Evolutionary conservation across 1,284 basidiomycete genomes (phyloP), one percentile per base, ranked within the genome.

Genomic region (Microbotryum lychnidis-dioicae): DNA sequence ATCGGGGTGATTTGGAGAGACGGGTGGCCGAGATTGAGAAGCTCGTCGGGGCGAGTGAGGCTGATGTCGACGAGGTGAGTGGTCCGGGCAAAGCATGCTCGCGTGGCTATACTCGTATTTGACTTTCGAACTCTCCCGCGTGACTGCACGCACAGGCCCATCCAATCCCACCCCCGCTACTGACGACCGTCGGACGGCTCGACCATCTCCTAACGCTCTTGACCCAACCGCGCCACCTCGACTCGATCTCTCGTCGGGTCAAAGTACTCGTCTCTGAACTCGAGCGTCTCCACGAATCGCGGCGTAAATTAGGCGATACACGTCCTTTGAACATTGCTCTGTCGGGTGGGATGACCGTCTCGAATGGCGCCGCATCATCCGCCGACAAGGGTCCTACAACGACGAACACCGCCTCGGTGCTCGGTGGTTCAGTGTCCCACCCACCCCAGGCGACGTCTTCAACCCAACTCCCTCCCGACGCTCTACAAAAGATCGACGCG

Each of bases 191-290:
- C 49, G 82, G 82, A 20, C 85, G 89, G 33, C 82, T 97, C 46
- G 91, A 90, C 72, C 84, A 85, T 31, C 89, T 92, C 75, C 79
- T 97, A 33, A 84, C 85, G 2, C 80, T 97, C 18, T 83, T 98
- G 56, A 90, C 92, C 0, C 92, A 97, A 78, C 94, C 96, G 0
- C 85, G 92, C 7, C 93, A 98, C 74, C 86, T 98, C 46, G 94
- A 98, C 75, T 87, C 91, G n/a, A 89, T 97, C 66, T 91, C 91
- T 1, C 84, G 93, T 20, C 85, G 94, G 9, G 84, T 97, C 68
- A 98, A 97, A 72, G 79, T 97, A 10, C 83, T 97, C 20, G 81
- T 94, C 9, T 87, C 91, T 0, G 94, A 98, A 74, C 82, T 98
- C 59, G 94, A 97, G 63, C 84, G 92, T 21, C 83, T 86, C 1